These are phyloP conservation scores for Echium plantagineum DNA, from an alignment of 257 asterid species.

Conservation along the genomic window DNA sequence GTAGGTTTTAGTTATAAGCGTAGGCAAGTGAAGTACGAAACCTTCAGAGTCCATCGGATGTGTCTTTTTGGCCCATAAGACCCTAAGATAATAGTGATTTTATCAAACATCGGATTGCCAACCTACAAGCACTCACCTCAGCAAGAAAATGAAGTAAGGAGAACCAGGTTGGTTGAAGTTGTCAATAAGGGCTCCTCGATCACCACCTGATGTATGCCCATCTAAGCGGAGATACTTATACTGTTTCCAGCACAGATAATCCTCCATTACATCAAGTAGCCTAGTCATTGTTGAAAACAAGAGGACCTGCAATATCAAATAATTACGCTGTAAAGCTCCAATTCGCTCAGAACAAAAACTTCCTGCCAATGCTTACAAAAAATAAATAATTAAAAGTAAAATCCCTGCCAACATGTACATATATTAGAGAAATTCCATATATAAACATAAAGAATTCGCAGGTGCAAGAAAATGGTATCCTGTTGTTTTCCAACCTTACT, in stretches of 20 bases:
- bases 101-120: not conserved
- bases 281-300: slow-evolving; percentile 98
- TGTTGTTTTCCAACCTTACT: no score
- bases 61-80: not conserved
- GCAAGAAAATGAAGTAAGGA: slow-evolving; percentile 88
- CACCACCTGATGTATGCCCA: slow-evolving; percentile 98
- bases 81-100: not conserved
- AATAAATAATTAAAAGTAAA: no score
- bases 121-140: slow-evolving; percentile 55
- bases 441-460: not conserved
- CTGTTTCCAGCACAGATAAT: slow-evolving; percentile 93
- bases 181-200: slow-evolving; percentile 90
- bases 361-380: no score
- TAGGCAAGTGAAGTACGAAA: no score
- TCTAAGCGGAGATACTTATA: slow-evolving; percentile 87
- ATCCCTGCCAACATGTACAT: no score
- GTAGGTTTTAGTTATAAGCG: no score
- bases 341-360: no score
- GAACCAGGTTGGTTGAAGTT: slow-evolving; percentile 72
- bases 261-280: slow-evolving; percentile 98
- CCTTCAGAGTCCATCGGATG: not conserved
- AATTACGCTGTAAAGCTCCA: not conserved
- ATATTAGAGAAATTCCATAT: not conserved
- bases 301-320: slow-evolving; percentile 55
- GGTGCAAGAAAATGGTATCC: no score